Base-by-base conservation (phyloP, 2,329 filamentous ascomycete genomes). In the Microcera coccophila region DNA sequence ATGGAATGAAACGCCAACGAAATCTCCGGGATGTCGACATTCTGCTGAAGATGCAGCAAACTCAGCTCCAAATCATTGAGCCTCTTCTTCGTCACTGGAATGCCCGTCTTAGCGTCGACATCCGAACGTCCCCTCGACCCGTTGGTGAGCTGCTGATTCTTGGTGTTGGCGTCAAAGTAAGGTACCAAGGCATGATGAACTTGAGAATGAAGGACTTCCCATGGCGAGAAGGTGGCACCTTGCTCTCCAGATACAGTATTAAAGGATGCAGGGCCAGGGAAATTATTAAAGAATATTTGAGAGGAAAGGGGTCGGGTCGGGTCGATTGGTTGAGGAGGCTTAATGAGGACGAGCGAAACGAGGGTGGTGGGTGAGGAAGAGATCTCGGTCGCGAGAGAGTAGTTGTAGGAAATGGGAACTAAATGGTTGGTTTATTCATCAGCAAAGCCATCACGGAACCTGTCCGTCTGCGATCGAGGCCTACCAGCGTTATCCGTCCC, bases 111-210 rank as follows among this genome's bases (percentile, higher is more conserved):
- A 34, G 87, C 83, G 61, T 97, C 93, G 38, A 87, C 82, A 59
- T 97, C 90, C 16, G 85, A 80, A 58, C 89, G 82, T 50, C 82
- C 83, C 61, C 87, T 84, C 41, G 75, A 72, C 14, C 82, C 81
- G 60, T 78, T 79, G 44, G 71, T 70, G 38, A 79, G 69, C 61
- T 89, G 85, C 58, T 89, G 84, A 50, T 77, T 85, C 70, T 90
- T 91, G 45, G 90, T 94, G 65, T 90, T 94, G 57, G 90, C 91
- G 73, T 99, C 91, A 63, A 98, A 98, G 68, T 96, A 97, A 29
- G 94, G 93, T 58, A 88, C 89, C 62, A 98, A 74, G 54, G 87
- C 90, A 64, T 90, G 85, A 67, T 95, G 90, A 53, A 99, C 81
- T 58, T 95, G 79, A 45, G 91, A 89, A 70, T 96, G 90, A 49